Evolutionary conservation across 2,329 filamentous ascomycete genomes (phyloP), one percentile per base, ranked within the genome.

Genomic region (Gyromitra esculenta): DNA sequence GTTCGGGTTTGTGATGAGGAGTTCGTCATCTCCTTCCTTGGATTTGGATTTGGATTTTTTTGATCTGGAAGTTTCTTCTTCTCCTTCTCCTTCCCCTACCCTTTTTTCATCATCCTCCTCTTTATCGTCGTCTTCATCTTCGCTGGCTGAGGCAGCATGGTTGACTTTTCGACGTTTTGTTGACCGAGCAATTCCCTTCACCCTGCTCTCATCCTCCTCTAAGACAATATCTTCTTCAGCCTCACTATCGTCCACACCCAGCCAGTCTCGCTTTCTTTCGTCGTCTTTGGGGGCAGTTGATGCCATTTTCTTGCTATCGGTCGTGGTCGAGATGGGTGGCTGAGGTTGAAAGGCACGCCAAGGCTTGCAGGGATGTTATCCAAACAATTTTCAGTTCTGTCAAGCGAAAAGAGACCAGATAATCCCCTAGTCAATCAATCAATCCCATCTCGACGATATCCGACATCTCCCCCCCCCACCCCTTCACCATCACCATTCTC

Each of bases 1-100:
- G 21, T 76, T 73, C 21, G 83, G 79, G 67, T 83, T 82, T 21
- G 87, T 85, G 71, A 87, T 82, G 77, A 86, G 86, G 13, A 87
- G 63, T 13, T 75, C 52, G 54, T 70, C 69, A 21, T 79, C 78
- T 37, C 79, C 75, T 18, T 81, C 79, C 8, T 78, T 66, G 5
- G 78, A 41, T 11, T 18, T 31, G 31, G 65, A 65, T 57, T 82
- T 81, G 7, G 83, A 81, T 37, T 82, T 76, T 76, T 31, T 79
- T 54, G 9, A 80, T 69, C 63, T 81, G 60, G 77, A 63, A 62
- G 80, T 80, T 82, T 82, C 80, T 5, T 83, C 81, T 35, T 81
- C 73, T 18, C 81, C 79, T 21, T 79, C 67, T 6, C 79, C 64
- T 52, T 81, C 63, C 79, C 65, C 76, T 79, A 59, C 65, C 79